Evolutionary conservation across 2,329 filamentous ascomycete species (phyloP), one percentile per base, ranked within the genome.

Genomic region (Periconia sp.): DNA sequence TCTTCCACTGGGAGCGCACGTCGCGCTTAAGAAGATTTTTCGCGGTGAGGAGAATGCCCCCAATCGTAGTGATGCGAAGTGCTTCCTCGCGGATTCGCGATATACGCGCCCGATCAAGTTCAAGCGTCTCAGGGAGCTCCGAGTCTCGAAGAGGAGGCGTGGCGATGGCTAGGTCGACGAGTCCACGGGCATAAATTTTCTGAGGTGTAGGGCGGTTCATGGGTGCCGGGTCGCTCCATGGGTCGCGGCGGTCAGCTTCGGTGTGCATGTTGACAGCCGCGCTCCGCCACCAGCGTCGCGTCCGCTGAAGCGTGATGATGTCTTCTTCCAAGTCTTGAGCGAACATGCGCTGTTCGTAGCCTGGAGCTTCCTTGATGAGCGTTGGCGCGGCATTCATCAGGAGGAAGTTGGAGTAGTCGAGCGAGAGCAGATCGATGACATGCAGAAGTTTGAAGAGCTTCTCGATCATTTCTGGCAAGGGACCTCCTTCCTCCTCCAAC

Each of bases 11-110:
- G 10, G 81, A 81, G 31, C 89, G 83, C 3, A 90, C 87, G 60
- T 92, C 88, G 12, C 89, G 83, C 70, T 91, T 92, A 22, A 94
- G 79, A 6, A 92, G 76, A 56, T 91, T 92, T 74, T 94, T 94
- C 68, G 86, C 87, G 37, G 90, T 89, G 11, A 92, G 73, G 19
- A 92, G 74, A 34, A 92, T 86, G 0, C 88, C 86, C 1, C 86
- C 87, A 3, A 87, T 81, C 1, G 87, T 87, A 16, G 88, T 81
- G 56, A 92, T 85, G 31, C 83, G 80, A 32, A 86, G 71, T 1
- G 83, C 77, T 44, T 83, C 76, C 18, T 72, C 66, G 7, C 83
- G 80, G 34, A 83, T 78, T 16, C 77, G 76, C 3, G 73, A 68
- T 29, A 89, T 80, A 12, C 88, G 86, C 39, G 78, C 79, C 28